phyloP scores from a whole-genome alignment of 352 stramenopile genomes.

The Globisporangium echinulatum region DNA sequence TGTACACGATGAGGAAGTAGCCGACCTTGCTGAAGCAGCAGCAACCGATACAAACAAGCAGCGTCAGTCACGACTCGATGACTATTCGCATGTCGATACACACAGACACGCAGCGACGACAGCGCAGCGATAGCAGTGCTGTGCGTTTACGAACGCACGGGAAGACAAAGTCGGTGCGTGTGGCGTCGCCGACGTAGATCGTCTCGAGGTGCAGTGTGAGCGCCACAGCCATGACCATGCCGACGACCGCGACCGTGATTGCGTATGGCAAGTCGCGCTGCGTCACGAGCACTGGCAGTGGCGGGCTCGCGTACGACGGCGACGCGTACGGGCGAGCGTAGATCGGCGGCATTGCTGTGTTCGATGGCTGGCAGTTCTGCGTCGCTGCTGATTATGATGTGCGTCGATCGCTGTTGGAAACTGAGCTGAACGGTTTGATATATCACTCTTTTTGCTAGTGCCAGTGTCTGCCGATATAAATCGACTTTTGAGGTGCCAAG shows the following conservation, averaged over 20 bases:
- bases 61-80: neutral
- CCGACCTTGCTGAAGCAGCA: slow-evolving; percentile 29
- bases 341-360: neutral
- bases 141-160: slow-evolving; percentile 25
- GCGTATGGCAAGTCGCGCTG: slow-evolving; percentile 43
- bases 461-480: too few species aligned
- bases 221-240: slow-evolving; percentile 22
- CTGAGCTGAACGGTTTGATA: too few species aligned
- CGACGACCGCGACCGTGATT: slow-evolving; percentile 25
- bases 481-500: too few species aligned
- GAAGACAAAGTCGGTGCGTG: slow-evolving; percentile 44
- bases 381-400: neutral
- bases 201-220: slow-evolving; percentile 51
- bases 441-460: too few species aligned
- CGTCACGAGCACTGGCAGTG: slow-evolving; percentile 51
- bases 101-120: too few species aligned
- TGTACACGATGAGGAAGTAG: slow-evolving; percentile 49
- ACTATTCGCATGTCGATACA: neutral
- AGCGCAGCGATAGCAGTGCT: too few species aligned
- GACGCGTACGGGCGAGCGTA: slow-evolving; percentile 9
- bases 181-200: slow-evolving; percentile 32
- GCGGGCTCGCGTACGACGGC: slow-evolving; percentile 16
- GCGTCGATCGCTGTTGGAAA: too few species aligned
- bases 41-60: neutral
- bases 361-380: neutral